A percentile compares a stretch with the other conserved stretches of the same genome.
Evolutionary conservation across 108 stramenopile species (phyloP).

Genomic region (Epithemia pelagica): DNA sequence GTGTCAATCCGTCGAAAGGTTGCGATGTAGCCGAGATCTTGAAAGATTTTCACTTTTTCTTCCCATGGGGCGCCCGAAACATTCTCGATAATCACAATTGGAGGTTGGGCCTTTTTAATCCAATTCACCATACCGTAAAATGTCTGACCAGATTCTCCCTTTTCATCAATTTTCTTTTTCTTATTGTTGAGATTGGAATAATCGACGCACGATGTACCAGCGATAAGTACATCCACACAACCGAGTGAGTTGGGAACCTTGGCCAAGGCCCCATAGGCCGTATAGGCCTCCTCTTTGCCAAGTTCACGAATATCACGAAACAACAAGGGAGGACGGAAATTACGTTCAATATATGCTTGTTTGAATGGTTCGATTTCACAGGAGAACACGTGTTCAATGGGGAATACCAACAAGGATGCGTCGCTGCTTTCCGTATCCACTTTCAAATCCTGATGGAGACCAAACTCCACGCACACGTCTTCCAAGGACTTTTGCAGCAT

Average conservation of each 20-base stretch:
- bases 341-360: constrained; percentile 53
- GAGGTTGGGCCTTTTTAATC: constrained; percentile 39
- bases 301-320: constrained; percentile 47
- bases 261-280: constrained; percentile 24
- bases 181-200: constrained; percentile 31
- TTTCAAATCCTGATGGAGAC: background rate
- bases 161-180: constrained; percentile 38
- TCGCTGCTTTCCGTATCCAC: constrained; percentile 1
- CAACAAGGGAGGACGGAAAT: constrained; percentile 36
- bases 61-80: constrained; percentile 42
- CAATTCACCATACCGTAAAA: constrained; percentile 38
- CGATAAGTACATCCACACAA: constrained; percentile 41
- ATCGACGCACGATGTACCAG: constrained; percentile 56
- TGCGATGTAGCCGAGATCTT: constrained; percentile 35
- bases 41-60: constrained; percentile 15
- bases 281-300: constrained; percentile 16
- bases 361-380: constrained; percentile 67
- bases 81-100: constrained; percentile 49
- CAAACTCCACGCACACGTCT: background rate
- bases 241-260: constrained; percentile 24
- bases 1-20: constrained; percentile 47
- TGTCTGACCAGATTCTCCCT: constrained; percentile 50
- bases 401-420: constrained; percentile 6
- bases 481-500: constrained; percentile 40
- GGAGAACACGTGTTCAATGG: constrained; percentile 41